Conservation (phyloP, 345 rosid species). For the Pseudoturritis turrita region DNA sequence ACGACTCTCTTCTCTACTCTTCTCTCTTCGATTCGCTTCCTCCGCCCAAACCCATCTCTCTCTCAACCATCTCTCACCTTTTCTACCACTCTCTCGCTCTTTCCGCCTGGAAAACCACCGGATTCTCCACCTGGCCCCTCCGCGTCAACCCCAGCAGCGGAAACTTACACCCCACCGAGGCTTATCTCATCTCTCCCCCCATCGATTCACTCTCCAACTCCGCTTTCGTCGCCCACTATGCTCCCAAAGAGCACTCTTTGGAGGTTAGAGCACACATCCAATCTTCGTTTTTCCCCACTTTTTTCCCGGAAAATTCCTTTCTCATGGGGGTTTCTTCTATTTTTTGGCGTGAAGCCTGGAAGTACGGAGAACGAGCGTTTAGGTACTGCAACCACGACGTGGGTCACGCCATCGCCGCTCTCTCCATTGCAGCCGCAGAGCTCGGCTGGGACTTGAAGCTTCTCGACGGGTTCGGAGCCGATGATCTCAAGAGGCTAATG, state of each 20-base stretch:
- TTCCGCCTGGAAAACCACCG: constrained; percentile 86
- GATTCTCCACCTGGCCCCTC: constrained; percentile 83
- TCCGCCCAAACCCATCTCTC: constrained; percentile 49
- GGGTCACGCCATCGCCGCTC: constrained; percentile 78
- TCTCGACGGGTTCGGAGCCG: constrained; percentile 69
- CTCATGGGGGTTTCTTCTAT: constrained; percentile 68
- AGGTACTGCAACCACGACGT: constrained; percentile 87
- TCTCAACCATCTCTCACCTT: constrained; percentile 57
- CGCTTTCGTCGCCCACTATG: constrained; percentile 72
- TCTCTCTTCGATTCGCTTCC: constrained; percentile 60
- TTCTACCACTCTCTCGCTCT: constrained; percentile 79
- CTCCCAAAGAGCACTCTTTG: constrained; percentile 71
- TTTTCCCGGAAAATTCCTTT: constrained; percentile 55
- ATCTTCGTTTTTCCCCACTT: constrained; percentile 35
- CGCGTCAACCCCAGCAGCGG: constrained; percentile 97
- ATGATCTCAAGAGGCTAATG: constrained; percentile 56
- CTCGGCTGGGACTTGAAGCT: constrained; percentile 93
- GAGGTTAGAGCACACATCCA: constrained; percentile 71
- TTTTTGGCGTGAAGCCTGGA: constrained; percentile 97
- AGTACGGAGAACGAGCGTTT: constrained; percentile 86
- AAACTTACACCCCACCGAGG: constrained; percentile 79
- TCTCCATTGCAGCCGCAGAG: constrained; percentile 67
- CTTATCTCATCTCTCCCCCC: constrained; percentile 68
- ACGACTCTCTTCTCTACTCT: constrained; percentile 41
- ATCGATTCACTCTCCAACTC: constrained; percentile 43